Conservation (phyloP, 2,329 filamentous ascomycete genomes). For the Beauveria pseudobassiana region DNA sequence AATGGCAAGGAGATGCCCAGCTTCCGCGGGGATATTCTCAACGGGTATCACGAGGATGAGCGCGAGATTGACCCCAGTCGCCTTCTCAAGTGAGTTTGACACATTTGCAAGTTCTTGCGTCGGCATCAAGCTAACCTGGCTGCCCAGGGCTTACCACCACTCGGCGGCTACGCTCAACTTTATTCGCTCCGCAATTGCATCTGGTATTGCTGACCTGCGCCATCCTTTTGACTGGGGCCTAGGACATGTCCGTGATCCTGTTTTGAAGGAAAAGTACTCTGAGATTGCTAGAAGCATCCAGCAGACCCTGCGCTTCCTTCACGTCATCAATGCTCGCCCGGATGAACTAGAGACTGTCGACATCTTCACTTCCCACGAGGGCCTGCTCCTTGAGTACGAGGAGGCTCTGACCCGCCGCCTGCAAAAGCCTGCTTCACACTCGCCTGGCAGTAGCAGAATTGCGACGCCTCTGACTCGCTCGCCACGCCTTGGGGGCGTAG, state of each 20-base stretch:
- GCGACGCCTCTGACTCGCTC: constrained; percentile 21
- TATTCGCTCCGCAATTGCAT: constrained; percentile 72
- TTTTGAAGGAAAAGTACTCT: constrained; percentile 78
- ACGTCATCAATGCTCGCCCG: constrained; percentile 80
- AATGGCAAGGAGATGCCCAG: constrained; percentile 76
- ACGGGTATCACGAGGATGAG: constrained; percentile 73
- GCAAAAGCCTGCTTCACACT: constrained; percentile 48
- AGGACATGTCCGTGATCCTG: constrained; percentile 79
- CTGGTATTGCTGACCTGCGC: constrained; percentile 89
- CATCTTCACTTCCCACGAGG: constrained; percentile 92
- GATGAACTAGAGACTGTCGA: constrained; percentile 86
- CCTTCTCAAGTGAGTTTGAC: constrained; percentile 55
- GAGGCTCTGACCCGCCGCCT: constrained; percentile 74
- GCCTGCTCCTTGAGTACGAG: constrained; percentile 89
- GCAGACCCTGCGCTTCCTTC: constrained; percentile 89
- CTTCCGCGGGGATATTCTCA: constrained; percentile 93
- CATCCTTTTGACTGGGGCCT: constrained; percentile 91
- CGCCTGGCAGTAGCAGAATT: constrained; percentile 19
- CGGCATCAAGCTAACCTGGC: constrained; percentile 4
- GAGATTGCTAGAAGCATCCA: constrained; percentile 78
- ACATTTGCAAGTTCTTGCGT: not conserved
- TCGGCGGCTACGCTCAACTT: constrained; percentile 94
- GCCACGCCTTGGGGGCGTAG: constrained; percentile 15
- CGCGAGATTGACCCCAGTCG: constrained; percentile 74
- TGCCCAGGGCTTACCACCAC: constrained; percentile 79